Evolutionary conservation across 176 grass and related monocot genomes (phyloP).

Genomic region (Eleusine indica): DNA sequence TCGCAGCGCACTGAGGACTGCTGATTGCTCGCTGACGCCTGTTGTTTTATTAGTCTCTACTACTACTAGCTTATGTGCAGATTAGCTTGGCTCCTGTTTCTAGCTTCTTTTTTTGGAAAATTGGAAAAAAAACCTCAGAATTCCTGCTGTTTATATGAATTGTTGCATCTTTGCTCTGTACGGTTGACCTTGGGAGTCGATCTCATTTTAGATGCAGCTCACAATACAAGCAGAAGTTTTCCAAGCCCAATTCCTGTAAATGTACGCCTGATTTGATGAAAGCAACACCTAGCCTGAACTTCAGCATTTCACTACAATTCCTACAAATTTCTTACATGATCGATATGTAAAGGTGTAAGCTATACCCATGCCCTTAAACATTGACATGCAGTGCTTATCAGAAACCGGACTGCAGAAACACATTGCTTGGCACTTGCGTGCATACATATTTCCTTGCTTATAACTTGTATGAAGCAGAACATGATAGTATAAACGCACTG

Average conservation of each 20-base stretch:
- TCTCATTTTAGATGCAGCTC: background rate
- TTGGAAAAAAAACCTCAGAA: background rate
- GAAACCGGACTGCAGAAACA: background rate
- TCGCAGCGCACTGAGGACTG: background rate
- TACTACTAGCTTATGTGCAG: background rate
- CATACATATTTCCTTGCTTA: background rate
- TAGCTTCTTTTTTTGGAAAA: background rate
- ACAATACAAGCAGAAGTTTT: background rate
- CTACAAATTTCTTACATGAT: background rate
- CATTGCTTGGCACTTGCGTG: background rate
- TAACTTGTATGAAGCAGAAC: background rate
- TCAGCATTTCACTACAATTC: background rate
- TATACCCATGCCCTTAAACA: background rate
- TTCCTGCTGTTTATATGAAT: background rate
- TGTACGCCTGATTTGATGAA: background rate
- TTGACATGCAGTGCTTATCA: background rate
- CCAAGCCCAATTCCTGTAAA: background rate
- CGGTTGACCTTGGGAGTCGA: background rate
- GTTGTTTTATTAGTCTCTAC: background rate
- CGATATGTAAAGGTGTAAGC: background rate
- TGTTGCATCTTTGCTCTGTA: background rate
- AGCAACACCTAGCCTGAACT: background rate
- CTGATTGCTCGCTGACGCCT: background rate
- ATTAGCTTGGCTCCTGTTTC: background rate
- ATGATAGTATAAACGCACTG: background rate